phyloP scores from a whole-genome alignment of 1,284 basidiomycete genomes.

The Ganoderma meredithae region DNA sequence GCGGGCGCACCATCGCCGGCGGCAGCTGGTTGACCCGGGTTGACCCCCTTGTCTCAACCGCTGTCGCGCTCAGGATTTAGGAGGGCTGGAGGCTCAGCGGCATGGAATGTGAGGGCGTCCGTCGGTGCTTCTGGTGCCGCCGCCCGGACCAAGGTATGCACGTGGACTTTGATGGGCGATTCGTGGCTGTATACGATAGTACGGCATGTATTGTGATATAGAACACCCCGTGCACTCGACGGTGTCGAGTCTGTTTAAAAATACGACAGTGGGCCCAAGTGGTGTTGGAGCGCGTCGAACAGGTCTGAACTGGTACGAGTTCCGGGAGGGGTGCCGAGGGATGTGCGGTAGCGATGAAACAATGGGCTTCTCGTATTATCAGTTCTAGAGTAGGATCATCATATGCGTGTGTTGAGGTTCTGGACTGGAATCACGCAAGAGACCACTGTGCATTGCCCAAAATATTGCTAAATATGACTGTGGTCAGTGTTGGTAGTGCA shows the following conservation, averaged over 20 bases:
- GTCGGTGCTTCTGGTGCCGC: neutral
- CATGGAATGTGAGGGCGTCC: conserved; percentile 8
- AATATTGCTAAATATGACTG: conserved; percentile 1
- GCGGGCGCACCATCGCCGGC: conserved; percentile 27
- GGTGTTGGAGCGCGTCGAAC: conserved; percentile 1
- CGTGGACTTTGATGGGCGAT: conserved; percentile 4
- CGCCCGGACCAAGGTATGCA: neutral
- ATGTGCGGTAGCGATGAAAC: neutral
- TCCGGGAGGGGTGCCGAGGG: neutral
- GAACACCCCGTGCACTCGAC: neutral
- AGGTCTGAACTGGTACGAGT: neutral
- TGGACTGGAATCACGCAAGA: neutral
- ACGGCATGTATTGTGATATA: conserved; percentile 2
- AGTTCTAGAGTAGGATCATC: neutral
- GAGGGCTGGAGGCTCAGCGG: neutral
- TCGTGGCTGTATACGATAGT: neutral
- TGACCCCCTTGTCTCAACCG: neutral
- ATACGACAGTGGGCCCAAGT: conserved; percentile 1
- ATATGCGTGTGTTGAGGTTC: neutral
- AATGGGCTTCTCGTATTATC: conserved; percentile 1
- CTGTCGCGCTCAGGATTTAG: neutral
- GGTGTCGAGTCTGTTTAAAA: neutral
- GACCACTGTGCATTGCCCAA: neutral
- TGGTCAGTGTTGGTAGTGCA: neutral
- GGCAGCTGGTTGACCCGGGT: neutral